Evolutionary conservation across 2,329 filamentous ascomycete genomes (phyloP), one percentile per base, ranked within the genome.

Genomic region (Aspergillus uvarum): DNA sequence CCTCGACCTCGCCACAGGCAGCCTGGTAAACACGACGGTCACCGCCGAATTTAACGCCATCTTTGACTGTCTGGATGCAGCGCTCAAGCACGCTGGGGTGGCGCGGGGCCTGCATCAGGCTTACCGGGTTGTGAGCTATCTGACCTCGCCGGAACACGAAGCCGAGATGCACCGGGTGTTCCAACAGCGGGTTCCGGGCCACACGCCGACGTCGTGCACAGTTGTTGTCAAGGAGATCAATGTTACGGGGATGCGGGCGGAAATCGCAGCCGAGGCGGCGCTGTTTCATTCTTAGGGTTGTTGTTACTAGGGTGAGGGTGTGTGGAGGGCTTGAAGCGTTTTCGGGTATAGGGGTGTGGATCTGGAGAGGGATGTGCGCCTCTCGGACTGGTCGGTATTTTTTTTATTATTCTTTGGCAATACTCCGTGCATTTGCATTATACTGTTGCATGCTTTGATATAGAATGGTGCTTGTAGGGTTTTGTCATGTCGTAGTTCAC

Each of bases 51-150:
- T 65, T 29, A 53, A 60, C 14, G 63, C 63, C 29, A 63, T 63
- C 14, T 63, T 65, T 50, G 47, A 44, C 29, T 65, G 63, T 44
- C 61, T 63, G 3, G 61, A 62, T 44, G 61, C 56, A 10, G 63
- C 63, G 2, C 42, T 65, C 35, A 56, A 56, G 53, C 29, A 65
- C 26, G 63, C 63, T 5, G 59, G 61, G 3, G 57, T 47, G 5
- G 10, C n/a, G 22, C 11, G 0, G 21, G 50, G 57, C 5, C 26
- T 51, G 19, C 12, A 24, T 6, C 51, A 51, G 24, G 47, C 35
- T 4, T 51, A 59, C 42, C 44, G 51, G 7, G 31, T 55, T 11
- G 12, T 32, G 2, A 42, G 44, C 10, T 59, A 59, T 14, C 19
- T 59, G 3, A 51, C 48, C 2, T 16, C 22, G 21, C 29, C 16